Conservation (phyloP, 179 eudicot species). For the Actinidia polygama region DNA sequence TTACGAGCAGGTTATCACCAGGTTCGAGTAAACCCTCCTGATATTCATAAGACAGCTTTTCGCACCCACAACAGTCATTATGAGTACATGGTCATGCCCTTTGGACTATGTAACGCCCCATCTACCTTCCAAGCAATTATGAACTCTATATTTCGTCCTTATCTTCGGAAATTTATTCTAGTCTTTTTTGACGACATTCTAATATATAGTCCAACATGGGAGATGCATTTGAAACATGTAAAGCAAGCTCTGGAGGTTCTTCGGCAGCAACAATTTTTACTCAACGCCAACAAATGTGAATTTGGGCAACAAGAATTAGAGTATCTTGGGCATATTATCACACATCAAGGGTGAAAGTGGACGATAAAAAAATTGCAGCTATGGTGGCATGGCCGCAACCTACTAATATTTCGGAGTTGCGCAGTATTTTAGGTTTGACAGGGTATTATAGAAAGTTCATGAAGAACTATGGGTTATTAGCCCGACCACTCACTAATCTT, state of each 20-base stretch:
- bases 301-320: neutral
- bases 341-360: neutral
- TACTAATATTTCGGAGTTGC: neutral
- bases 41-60: neutral
- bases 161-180: neutral
- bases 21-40: neutral
- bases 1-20: neutral
- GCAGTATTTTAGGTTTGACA: neutral
- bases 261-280: neutral
- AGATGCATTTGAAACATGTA: neutral
- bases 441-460: neutral
- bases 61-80: constrained; percentile 3
- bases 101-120: neutral
- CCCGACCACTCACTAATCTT: neutral
- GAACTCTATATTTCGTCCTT: neutral
- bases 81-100: neutral
- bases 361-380: neutral
- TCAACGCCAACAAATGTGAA: neutral
- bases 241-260: neutral
- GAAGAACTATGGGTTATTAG: neutral
- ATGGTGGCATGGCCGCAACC: neutral
- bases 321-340: neutral
- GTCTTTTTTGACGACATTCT: neutral
- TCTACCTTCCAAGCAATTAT: neutral
- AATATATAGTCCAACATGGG: neutral